phyloP scores from a whole-genome alignment of 805 yeast genomes.

The Wickerhamiella nectarea region DNA sequence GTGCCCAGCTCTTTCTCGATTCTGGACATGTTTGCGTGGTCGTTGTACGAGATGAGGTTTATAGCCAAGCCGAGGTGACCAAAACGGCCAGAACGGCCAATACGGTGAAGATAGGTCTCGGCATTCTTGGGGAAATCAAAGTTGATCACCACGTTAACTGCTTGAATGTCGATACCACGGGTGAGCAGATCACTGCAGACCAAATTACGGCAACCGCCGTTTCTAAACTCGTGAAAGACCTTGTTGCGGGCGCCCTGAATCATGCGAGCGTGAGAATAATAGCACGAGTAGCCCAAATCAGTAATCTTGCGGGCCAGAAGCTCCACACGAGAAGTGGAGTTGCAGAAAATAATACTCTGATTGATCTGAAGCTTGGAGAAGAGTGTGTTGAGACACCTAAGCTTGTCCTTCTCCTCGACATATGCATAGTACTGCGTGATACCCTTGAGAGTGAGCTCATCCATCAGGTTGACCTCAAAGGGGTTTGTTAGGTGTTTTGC shows the following conservation, averaged over 20 bases:
- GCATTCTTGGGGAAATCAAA: constrained; percentile 98
- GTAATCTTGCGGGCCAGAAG: constrained; percentile 90
- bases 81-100: constrained; percentile 97
- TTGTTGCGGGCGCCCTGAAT: constrained; percentile 93
- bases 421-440: constrained; percentile 97
- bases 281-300: constrained; percentile 91
- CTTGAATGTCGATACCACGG: constrained; percentile 98
- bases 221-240: constrained; percentile 97
- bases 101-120: constrained; percentile 94
- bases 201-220: constrained; percentile 91
- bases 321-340: constrained; percentile 93
- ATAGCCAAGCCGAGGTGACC: constrained; percentile 98
- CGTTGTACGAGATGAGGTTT: constrained; percentile 92
- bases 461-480: constrained; percentile 93
- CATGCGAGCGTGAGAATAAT: constrained; percentile 94
- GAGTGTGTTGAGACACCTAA: constrained; percentile 88
- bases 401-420: constrained; percentile 90
- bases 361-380: constrained; percentile 90
- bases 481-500: constrained; percentile 81
- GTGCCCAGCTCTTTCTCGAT: constrained; percentile 97
- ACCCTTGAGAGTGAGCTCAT: constrained; percentile 89
- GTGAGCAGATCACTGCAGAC: constrained; percentile 94
- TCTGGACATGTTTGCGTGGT: constrained; percentile 81
- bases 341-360: constrained; percentile 94
- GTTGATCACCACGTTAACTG: constrained; percentile 94